A percentile compares a stretch with the other conserved stretches of the same genome.
Evolutionary conservation across 805 yeast genomes (phyloP).

Genomic region (Vanderwaltozyma verrucispora): DNA sequence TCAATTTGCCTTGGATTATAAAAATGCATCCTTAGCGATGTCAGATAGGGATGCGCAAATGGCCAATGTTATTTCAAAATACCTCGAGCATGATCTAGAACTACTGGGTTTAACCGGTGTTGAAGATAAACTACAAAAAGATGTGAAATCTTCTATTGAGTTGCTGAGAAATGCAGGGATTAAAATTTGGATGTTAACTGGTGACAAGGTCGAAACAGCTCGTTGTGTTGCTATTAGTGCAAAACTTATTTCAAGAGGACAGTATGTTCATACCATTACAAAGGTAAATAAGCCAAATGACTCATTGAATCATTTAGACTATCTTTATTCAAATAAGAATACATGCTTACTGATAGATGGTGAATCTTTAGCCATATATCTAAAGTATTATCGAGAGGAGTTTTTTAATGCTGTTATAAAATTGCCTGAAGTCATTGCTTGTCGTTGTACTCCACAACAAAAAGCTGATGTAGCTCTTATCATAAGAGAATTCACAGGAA

Average conservation of each 20-base stretch:
- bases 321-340: constrained; percentile 44
- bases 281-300: constrained; percentile 46
- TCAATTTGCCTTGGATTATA: constrained; percentile 53
- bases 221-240: constrained; percentile 96
- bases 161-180: constrained; percentile 91
- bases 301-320: constrained; percentile 71
- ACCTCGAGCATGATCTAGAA: constrained; percentile 75
- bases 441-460: constrained; percentile 98
- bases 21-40: constrained; percentile 71
- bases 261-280: constrained; percentile 79
- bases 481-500: constrained; percentile 70
- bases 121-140: constrained; percentile 85
- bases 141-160: constrained; percentile 88
- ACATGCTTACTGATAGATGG: constrained; percentile 85
- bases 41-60: constrained; percentile 63
- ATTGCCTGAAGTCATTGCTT: constrained; percentile 90
- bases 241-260: constrained; percentile 85
- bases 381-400: constrained; percentile 53
- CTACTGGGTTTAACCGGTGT: constrained; percentile 92
- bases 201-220: constrained; percentile 98
- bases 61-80: constrained; percentile 56
- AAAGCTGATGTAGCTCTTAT: constrained; percentile 87
- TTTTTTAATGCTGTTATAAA: constrained; percentile 71
- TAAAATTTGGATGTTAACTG: constrained; percentile 98
- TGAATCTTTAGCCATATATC: constrained; percentile 65